Evolutionary conservation across 2,329 filamentous ascomycete species (phyloP), one percentile per base, ranked within the genome.

Genomic region (Raffaelea albimanens): DNA sequence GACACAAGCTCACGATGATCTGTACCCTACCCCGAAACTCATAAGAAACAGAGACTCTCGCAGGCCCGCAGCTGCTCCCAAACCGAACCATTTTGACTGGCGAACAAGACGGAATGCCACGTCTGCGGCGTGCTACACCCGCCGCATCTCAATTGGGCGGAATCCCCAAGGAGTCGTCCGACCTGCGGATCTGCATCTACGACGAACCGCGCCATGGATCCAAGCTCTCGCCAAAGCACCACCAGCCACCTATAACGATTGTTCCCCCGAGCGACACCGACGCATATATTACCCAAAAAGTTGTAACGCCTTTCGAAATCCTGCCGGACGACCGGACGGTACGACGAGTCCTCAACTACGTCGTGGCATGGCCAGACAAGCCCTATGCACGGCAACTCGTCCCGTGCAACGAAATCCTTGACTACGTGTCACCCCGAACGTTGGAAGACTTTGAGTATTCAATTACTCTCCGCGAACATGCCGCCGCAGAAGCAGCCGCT

Each of bases 371-470:
- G 70, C 66, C 62, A 21, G 75, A 80, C 50, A 58, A 72, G 1
- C 74, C 74, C 0, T 46, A 46, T 0, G 74, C 71, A 36, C 65
- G 68, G 18, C 59, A 72, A 42, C 55, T 70, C 3, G 63, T 80
- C 2, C 69, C 54, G 56, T 71, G 55, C 64, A 68, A 64, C 47
- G 67, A 61, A 50, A 67, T 80, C 5, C 64, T 75, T 13, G 71
- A 82, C 29, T 82, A 80, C 52, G 77, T 83, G 8, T 80, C 78
- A 0, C 72, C 73, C 2, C 63, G 66, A 11, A 68, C 67, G 10
- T 55, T 80, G 3, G 80, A 83, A 57, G 67, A 77, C 0, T 83
- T 71, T 65, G 78, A 81, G 52, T 71, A 67, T 46, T 58, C 63
- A 2, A 61, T 66, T 14, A 67, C 68, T 44, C 61, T 70, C 20